Evolutionary conservation across 371 early-diverging fungal species (phyloP), one percentile per base, ranked within the genome.

Genomic region (Mortierella polycephala): DNA sequence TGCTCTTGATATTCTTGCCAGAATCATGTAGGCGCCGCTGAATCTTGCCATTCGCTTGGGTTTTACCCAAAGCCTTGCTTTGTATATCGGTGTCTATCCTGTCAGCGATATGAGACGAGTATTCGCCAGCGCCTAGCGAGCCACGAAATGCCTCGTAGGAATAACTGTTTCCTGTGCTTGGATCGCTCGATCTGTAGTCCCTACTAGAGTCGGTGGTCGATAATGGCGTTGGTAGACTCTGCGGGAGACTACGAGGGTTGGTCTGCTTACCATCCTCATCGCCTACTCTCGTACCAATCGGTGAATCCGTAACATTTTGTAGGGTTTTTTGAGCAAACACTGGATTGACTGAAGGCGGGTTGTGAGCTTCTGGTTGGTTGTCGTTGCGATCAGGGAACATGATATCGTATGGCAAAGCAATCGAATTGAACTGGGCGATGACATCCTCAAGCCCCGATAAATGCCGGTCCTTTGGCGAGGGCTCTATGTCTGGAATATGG

Each of bases 341-440:
- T 20, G 46, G 37, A 47, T 30, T 7, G 47, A 47, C 23, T 12
- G 60, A 21, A 47, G 60, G 56, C 16, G 62, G 41, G 13, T 62
- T 42, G 10, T 55, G n/a, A n/a, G 49, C 11, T 0, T 37, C 14
- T 0, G 56, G 41, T 6, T 61, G 56, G 11, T 30, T n/a, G 18
- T 30, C 21, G 18, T 51, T 40, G 10, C 30, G n/a, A 20, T 57
- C 59, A 10, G 53, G 49, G 18, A 70, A 64, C 47, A 59, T 40
- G 55, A 64, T 59, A 16, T 60, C 71, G 12, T 58, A 64, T 2
- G 64, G 71, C 9, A 64, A 64, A 3, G 54, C 64, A 13, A 59
- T 64, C 10, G 71, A 57, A 40, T 64, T 60, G 47, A 64, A 57
- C 41, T 64, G 64, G 16, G 64, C 64, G 13, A 59, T 63, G 47